These are phyloP conservation scores for Debaryomyces udenii DNA, from an alignment of 1,139 yeast species.

Conservation along the genomic window DNA sequence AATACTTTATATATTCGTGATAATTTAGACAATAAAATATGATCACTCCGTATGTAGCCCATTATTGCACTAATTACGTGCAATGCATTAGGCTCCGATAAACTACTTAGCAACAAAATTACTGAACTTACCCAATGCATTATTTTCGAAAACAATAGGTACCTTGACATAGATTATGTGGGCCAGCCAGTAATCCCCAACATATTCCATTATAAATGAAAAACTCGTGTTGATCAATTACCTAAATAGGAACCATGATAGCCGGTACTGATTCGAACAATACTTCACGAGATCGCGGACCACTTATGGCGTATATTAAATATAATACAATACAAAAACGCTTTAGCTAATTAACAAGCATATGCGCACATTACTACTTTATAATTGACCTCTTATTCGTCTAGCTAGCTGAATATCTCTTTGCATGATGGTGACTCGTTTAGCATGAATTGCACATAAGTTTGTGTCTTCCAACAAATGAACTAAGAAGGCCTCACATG, in stretches of 20 bases:
- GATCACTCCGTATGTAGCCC: neutral
- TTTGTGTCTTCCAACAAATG: conserved; percentile 90
- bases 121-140: neutral
- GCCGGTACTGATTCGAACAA: conserved; percentile 1
- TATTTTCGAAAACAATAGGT: neutral
- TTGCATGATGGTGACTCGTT: conserved; percentile 91
- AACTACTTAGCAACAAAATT: neutral
- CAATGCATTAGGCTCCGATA: neutral
- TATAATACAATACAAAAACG: conserved; percentile 6
- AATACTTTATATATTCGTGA: neutral
- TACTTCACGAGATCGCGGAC: neutral
- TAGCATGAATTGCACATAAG: conserved; percentile 89
- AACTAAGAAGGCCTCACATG: conserved; percentile 86
- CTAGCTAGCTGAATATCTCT: conserved; percentile 91
- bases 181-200: neutral
- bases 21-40: neutral
- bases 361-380: conserved; percentile 3
- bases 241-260: conserved; percentile 8
- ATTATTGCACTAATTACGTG: neutral
- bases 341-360: neutral
- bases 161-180: neutral
- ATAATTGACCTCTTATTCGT: conserved; percentile 70
- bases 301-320: conserved; percentile 1
- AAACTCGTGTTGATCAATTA: neutral
- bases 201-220: neutral